Evolutionary conservation across 2,329 filamentous ascomycete genomes (phyloP).

Genomic region (Calonectria hongkongensis): DNA sequence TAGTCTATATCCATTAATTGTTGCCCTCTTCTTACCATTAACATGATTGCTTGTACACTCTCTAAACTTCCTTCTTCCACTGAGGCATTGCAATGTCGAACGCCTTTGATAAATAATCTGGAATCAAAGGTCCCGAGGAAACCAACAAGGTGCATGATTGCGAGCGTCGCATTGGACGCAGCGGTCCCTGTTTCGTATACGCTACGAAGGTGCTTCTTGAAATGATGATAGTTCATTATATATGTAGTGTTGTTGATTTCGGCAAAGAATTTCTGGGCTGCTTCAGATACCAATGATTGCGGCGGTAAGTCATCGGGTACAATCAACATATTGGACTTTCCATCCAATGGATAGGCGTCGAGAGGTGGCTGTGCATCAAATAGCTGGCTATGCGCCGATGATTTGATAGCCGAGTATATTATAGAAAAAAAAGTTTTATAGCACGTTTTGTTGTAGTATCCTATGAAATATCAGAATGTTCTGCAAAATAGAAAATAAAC

Average conservation of each 20-base stretch:
- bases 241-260: slow-evolving; percentile 14
- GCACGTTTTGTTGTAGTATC: slow-evolving; percentile 12
- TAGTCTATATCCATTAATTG: background rate
- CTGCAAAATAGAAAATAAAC: no score
- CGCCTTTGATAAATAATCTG: background rate
- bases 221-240: background rate
- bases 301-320: background rate
- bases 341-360: slow-evolving; percentile 2
- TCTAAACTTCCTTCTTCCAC: slow-evolving; percentile 16
- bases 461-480: background rate
- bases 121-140: background rate
- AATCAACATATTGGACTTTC: background rate
- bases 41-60: slow-evolving; percentile 18
- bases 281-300: background rate
- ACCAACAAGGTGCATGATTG: background rate
- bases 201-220: background rate
- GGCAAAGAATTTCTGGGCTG: slow-evolving; percentile 10
- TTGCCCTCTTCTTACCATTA: background rate
- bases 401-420: background rate
- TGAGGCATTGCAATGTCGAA: background rate
- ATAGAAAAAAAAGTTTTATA: slow-evolving; percentile 19
- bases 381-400: slow-evolving; percentile 1
- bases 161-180: slow-evolving; percentile 3
- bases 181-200: background rate
- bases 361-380: slow-evolving; percentile 2